phyloP scores from a whole-genome alignment of 495 filamentous ascomycete species.

The Tuber brumale region DNA sequence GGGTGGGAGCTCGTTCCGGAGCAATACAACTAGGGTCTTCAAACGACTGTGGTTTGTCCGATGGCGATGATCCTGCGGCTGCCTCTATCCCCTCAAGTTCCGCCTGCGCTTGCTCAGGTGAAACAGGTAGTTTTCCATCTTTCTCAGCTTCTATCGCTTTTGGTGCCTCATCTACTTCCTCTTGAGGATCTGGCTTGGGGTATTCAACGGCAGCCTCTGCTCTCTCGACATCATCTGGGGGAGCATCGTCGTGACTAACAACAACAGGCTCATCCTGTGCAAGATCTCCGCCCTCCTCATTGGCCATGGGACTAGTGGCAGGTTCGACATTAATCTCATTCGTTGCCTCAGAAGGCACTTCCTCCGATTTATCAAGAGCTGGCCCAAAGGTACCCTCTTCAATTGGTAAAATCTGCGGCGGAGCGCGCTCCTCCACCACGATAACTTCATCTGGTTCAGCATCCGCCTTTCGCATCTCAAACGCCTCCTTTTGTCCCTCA shows the following conservation, averaged over 20 bases:
- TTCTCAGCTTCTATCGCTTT: not conserved
- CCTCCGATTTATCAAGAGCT: not conserved
- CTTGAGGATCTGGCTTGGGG: not conserved
- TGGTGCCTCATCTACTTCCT: not conserved
- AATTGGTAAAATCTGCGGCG: not conserved
- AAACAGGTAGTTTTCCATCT: not conserved
- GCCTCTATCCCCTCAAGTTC: not conserved
- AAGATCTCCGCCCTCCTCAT: slow-evolving; percentile 6
- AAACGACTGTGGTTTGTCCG: slow-evolving; percentile 65
- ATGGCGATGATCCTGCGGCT: slow-evolving; percentile 47
- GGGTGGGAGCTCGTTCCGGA: slow-evolving; percentile 45
- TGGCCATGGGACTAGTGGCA: not conserved
- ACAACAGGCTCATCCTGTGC: slow-evolving; percentile 24
- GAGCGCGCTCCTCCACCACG: slow-evolving; percentile 7
- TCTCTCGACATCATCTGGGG: slow-evolving; percentile 33
- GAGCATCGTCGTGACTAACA: slow-evolving; percentile 33
- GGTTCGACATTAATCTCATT: not conserved
- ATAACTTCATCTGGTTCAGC: slow-evolving; percentile 19
- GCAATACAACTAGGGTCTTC: slow-evolving; percentile 70
- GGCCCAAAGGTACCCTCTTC: slow-evolving; percentile 1
- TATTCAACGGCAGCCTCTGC: slow-evolving; percentile 28
- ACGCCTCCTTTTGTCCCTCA: slow-evolving; percentile 19
- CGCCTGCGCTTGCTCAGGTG: slow-evolving; percentile 43
- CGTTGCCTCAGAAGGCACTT: not conserved
- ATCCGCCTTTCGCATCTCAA: slow-evolving; percentile 39